Conservation (phyloP, 2,329 filamentous ascomycete genomes). For the Fusarium devonianum region DNA sequence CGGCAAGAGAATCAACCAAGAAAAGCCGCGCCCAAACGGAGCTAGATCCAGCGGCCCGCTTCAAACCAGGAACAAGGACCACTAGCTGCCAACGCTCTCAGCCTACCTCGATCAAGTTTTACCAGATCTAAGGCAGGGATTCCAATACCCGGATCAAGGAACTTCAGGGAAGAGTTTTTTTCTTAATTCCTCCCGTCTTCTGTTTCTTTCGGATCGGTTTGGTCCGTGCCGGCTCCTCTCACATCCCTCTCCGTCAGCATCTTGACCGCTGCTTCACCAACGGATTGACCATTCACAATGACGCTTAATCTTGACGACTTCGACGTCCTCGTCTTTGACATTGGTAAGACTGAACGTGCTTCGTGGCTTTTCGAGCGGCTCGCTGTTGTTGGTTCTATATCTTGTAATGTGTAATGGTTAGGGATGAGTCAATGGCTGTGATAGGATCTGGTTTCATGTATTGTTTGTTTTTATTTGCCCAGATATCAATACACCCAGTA, state of each 20-base stretch:
- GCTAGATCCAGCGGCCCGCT: constrained; percentile 33
- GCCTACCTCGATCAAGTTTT: too few relatives aligned
- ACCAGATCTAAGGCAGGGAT: constrained; percentile 28
- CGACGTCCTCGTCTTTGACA: constrained; percentile 48
- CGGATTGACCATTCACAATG: constrained; percentile 23
- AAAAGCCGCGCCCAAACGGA: constrained; percentile 10
- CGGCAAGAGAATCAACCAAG: constrained; percentile 1
- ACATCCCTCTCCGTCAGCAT: constrained; percentile 22
- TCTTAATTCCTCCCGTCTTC: not conserved
- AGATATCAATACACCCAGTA: constrained; percentile 19
- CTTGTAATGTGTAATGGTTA: constrained; percentile 4
- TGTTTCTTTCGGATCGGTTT: constrained; percentile 4
- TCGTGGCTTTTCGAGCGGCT: constrained; percentile 1
- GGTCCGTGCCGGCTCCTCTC: constrained; percentile 6
- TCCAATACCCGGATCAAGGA: constrained; percentile 11
- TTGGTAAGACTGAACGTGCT: constrained; percentile 43
- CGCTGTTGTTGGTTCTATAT: constrained; percentile 7
- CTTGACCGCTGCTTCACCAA: constrained; percentile 31
- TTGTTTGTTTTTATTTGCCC: not conserved
- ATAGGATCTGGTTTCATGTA: constrained; percentile 13
- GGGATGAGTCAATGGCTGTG: constrained; percentile 1
- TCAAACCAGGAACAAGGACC: constrained; percentile 39
- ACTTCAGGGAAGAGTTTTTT: constrained; percentile 2
- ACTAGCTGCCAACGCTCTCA: constrained; percentile 22
- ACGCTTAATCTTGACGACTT: constrained; percentile 41